Base-by-base conservation (phyloP, 257 asterid species). In the Solanum lycopersicoides region DNA sequence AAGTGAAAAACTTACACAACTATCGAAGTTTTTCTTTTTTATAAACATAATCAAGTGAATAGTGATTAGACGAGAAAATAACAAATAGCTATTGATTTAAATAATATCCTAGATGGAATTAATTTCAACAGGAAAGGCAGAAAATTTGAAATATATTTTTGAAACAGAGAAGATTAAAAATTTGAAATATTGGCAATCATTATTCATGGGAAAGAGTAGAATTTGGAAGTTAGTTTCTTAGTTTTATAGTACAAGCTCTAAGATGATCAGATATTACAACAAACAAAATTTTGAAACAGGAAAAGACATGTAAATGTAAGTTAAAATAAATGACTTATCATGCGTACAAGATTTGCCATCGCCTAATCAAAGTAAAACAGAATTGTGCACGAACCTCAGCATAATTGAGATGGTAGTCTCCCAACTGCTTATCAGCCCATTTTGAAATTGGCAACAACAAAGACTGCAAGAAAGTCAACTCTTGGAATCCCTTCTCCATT, bases 371-470 rank as follows among this genome's bases (percentile, higher is more conserved):
- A 79, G 65, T 42, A 79, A 45, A 79, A 79, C 60, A 15, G 66
- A 76, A 13, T 79, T 25, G 65, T 79, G 30, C 80, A 88, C 37
- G 44, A 71, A 96, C 99, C 99, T 96, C 98, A 63, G 95, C 91
- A 91, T 93, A 97, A 88, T 93, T 94, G 79, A 93, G 93, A 90
- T 97, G 98, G 89, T 95, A 97, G 91, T 97, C 98, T 53, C 95
- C 91, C 87, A 97, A 93, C 87, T 93, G 95, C 88, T 92, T 94
- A 91, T 97, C 98, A 83, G 97, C 98, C 99, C 98, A 95, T 88
- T 93, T 97, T 91, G 92, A 94, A 90, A 95, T 93, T 44, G 98
- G 98, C 83, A 90, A 56, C 66, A 97, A 91, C 93, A 95, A 95
- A 77, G 98, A 97, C 88, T 95, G 98, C 91, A 97, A 92, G 89